A percentile compares a stretch with the other conserved stretches of the same genome.
Evolutionary conservation across 1,284 basidiomycete species (phyloP).

Genomic region (Boletellus deceptivus): DNA sequence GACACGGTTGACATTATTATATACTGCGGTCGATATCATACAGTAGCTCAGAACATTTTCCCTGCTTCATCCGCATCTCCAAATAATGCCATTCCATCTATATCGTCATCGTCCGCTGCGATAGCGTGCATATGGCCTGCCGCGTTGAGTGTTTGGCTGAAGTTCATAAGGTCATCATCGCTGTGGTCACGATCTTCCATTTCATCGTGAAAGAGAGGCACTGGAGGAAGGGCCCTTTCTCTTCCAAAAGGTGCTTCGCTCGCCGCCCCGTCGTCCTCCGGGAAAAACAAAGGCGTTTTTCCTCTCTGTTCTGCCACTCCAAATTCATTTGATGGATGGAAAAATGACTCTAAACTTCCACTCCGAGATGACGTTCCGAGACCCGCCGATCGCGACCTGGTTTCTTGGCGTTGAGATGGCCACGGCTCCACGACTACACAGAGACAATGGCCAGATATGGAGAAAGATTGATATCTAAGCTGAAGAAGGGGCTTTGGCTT

Average conservation of each 20-base stretch:
- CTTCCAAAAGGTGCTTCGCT: conserved; percentile 38
- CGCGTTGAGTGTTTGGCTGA: conserved; percentile 69
- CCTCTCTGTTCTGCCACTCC: conserved; percentile 24
- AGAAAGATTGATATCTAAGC: conserved; percentile 65
- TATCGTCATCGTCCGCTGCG: conserved; percentile 67
- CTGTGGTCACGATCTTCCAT: conserved; percentile 39
- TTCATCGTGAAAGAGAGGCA: conserved; percentile 45
- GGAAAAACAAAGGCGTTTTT: conserved; percentile 67
- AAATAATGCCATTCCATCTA: conserved; percentile 69
- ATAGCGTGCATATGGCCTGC: conserved; percentile 53
- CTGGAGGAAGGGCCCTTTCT: conserved; percentile 36
- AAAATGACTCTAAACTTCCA: conserved; percentile 37
- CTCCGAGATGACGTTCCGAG: conserved; percentile 27
- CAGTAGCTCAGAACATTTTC: conserved; percentile 44
- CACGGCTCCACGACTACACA: conserved; percentile 79
- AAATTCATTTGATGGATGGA: conserved; percentile 27
- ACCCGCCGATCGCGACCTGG: conserved; percentile 38
- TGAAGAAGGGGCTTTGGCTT: conserved; percentile 70
- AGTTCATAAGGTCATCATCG: conserved; percentile 61
- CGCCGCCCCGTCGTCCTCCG: conserved; percentile 48
- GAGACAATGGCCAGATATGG: conserved; percentile 64
- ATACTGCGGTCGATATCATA: background rate
- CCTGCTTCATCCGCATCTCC: conserved; percentile 75
- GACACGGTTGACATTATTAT: conserved; percentile 12
- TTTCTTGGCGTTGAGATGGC: conserved; percentile 47